A percentile compares a stretch with the other conserved stretches of the same genome.
Conservation (phyloP, 139 green algal genomes). For the Coelastrella sp. region DNA sequence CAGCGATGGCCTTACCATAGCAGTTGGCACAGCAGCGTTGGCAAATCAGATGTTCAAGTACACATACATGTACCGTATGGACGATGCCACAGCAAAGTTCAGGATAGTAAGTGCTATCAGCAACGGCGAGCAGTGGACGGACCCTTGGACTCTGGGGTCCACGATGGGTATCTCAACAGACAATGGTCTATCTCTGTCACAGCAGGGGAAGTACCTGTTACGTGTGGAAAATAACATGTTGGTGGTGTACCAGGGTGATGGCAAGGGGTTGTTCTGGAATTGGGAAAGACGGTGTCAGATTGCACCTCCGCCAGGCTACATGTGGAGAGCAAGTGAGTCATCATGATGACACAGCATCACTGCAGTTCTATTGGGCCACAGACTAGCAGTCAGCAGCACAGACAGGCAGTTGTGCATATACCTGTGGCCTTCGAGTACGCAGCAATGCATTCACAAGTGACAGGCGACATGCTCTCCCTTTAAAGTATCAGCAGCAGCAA, state of each 20-base stretch:
- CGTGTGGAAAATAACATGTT: conserved; percentile 18
- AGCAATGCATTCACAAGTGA: too few relatives aligned
- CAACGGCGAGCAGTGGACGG: neutral
- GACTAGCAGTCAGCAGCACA: neutral
- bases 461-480: too few relatives aligned
- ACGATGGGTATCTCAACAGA: conserved; percentile 5
- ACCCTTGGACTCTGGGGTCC: neutral
- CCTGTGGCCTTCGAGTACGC: too few relatives aligned
- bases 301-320: conserved; percentile 6
- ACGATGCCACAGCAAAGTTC: neutral
- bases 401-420: neutral
- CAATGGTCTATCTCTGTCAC: conserved; percentile 7
- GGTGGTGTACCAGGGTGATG: conserved; percentile 14
- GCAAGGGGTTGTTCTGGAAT: conserved; percentile 8
- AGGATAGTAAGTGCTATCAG: conserved; percentile 1
- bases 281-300: conserved; percentile 15
- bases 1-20: conserved; percentile 3
- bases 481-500: too few relatives aligned
- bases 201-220: conserved; percentile 1
- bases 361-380: neutral
- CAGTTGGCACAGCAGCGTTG: neutral
- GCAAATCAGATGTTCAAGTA: conserved; percentile 15
- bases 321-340: conserved; percentile 16
- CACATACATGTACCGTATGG: conserved; percentile 12
- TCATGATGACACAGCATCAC: neutral